These are phyloP conservation scores for Acer saccharum DNA, from an alignment of 345 rosid species.

Conservation along the genomic window DNA sequence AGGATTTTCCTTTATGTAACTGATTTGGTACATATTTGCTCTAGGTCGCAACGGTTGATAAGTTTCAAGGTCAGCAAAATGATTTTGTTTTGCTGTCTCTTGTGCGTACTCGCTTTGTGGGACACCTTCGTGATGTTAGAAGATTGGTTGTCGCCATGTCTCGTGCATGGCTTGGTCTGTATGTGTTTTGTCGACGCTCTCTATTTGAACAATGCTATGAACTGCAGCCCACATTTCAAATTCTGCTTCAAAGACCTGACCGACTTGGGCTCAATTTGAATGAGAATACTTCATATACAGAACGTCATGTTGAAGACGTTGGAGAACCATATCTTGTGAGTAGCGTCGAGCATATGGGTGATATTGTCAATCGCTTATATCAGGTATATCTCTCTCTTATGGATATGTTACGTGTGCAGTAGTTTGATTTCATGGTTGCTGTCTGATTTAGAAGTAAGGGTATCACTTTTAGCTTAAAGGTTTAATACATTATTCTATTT, in stretches of 20 bases:
- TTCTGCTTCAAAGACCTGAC: constrained; percentile 83
- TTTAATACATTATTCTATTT: background rate
- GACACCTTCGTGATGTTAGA: constrained; percentile 97
- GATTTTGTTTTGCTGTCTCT: constrained; percentile 93
- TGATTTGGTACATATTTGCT: constrained; percentile 8
- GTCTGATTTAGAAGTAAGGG: background rate
- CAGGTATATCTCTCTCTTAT: constrained; percentile 53
- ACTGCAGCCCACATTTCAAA: constrained; percentile 88
- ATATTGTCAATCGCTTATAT: constrained; percentile 57
- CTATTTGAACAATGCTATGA: constrained; percentile 97
- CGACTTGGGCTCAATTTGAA: constrained; percentile 62
- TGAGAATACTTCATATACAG: constrained; percentile 67
- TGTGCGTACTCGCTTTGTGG: constrained; percentile 94
- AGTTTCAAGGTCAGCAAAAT: constrained; percentile 99
- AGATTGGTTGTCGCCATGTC: constrained; percentile 99
- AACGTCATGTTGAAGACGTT: constrained; percentile 75
- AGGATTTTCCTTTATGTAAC: background rate
- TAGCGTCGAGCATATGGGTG: constrained; percentile 73
- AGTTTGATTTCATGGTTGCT: background rate
- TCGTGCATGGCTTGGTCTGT: constrained; percentile 92
- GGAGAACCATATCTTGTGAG: constrained; percentile 59
- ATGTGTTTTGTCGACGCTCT: constrained; percentile 87
- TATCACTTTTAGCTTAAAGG: background rate
- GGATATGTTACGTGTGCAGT: background rate
- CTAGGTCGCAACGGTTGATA: constrained; percentile 96